Evolutionary conservation across 306 rosid genomes (phyloP).

Genomic region (Malus domestica): DNA sequence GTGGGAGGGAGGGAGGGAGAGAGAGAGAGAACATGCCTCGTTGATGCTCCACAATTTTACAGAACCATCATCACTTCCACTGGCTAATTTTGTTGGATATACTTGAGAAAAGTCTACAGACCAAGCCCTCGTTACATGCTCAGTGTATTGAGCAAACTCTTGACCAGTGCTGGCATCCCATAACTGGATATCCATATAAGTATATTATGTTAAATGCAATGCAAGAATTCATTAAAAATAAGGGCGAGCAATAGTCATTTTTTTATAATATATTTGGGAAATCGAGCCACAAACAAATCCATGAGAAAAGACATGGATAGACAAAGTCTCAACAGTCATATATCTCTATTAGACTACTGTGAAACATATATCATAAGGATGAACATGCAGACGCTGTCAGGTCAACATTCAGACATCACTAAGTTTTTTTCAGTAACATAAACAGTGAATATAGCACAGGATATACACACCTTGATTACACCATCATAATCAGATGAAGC

Average conservation of each 20-base stretch:
- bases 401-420: background rate
- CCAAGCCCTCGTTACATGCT: slow-evolving; percentile 88
- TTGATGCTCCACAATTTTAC: slow-evolving; percentile 87
- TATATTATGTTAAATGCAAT: slow-evolving; percentile 18
- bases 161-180: slow-evolving; percentile 95
- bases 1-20: slow-evolving; percentile 5
- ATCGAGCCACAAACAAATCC: background rate
- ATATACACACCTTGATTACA: slow-evolving; percentile 65
- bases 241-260: background rate
- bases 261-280: background rate
- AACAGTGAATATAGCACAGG: background rate
- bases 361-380: slow-evolving; percentile 1
- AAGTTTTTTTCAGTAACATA: background rate
- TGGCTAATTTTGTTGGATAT: slow-evolving; percentile 87
- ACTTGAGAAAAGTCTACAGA: slow-evolving; percentile 83
- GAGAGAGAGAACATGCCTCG: slow-evolving; percentile 56
- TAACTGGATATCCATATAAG: slow-evolving; percentile 51
- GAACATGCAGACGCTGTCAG: background rate
- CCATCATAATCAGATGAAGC: slow-evolving; percentile 94
- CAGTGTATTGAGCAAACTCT: slow-evolving; percentile 60
- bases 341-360: background rate
- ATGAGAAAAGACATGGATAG: background rate
- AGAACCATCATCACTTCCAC: slow-evolving; percentile 86
- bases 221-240: background rate
- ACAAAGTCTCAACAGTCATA: background rate